Evolutionary conservation across 2,329 filamentous ascomycete species (phyloP), one percentile per base, ranked within the genome.

Genomic region (Periconia sp.): DNA sequence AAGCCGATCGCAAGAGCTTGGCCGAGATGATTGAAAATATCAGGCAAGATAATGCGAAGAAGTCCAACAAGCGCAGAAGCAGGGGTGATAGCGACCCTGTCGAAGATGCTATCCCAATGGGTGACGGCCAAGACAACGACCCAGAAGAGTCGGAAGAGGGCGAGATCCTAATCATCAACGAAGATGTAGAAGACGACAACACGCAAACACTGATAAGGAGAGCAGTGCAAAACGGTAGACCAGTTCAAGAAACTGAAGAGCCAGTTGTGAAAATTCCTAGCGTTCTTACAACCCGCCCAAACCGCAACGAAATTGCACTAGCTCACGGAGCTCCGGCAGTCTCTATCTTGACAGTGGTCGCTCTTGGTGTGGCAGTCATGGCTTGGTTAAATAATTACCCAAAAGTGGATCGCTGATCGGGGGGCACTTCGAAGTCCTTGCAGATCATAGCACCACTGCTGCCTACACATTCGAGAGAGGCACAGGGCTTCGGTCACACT

Each of bases 21-120:
- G 87, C 89, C 1, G 90, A 96, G 69, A 94, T 97, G 91, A 87
- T 97, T 13, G 81, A 90, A 63, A 87, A 88, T 60, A 88, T 97
- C 52, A 85, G 92, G 49, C 81, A 80, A 63, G 86, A 92, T 62
- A 85, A 86, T 62, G 75, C 74, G 31, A 77, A 74, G n/a, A 75
- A 75, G 3, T 75, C 62, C 35, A 58, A 53, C 49, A 66, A 70
- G 55, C 63, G 61, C 30, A 61, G 61, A 37, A 65, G 67, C 50
- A 59, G 62, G 46, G 71, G 66, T 48, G 56, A 63, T 33, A 59
- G 56, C 50, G 56, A 64, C 30, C 45, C 44, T 31, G 47, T 56
- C 20, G 47, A 47, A 45, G 54, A 62, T 15, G 41, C 47, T 14
- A 30, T 48, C 17, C 52, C 41, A 15, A 49, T 52, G n/a, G 37